Percentiles rank a stretch among this genome's conserved stretches.
phyloP scores from a whole-genome alignment of 2,329 filamentous ascomycete species.

The Diaporthe batatas region DNA sequence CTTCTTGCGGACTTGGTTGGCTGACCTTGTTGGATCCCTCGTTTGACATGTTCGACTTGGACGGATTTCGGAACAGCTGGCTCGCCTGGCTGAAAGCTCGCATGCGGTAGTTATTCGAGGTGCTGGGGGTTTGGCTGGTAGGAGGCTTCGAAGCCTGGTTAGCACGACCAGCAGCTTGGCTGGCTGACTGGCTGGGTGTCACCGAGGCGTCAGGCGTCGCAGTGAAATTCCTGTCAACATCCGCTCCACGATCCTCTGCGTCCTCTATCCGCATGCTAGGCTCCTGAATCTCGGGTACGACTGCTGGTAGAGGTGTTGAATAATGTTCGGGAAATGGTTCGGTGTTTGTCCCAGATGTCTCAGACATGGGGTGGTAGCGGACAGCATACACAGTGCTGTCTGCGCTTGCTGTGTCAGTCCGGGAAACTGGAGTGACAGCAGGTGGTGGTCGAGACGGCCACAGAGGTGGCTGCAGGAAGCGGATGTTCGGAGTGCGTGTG shows the following conservation, averaged over 20 bases:
- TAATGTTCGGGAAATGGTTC: conserved; percentile 45
- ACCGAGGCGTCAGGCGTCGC: conserved; percentile 41
- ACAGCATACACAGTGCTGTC: conserved; percentile 75
- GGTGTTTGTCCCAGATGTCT: conserved; percentile 63
- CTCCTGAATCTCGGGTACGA: conserved; percentile 53
- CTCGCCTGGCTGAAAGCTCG: conserved; percentile 50
- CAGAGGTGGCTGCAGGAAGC: conserved; percentile 62
- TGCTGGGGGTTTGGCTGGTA: conserved; percentile 35
- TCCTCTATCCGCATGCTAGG: conserved; percentile 3
- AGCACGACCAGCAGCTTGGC: conserved; percentile 38
- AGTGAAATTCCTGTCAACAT: conserved; percentile 33
- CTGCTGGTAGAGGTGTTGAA: conserved; percentile 41
- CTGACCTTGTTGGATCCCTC: conserved; percentile 26
- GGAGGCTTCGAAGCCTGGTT: conserved; percentile 18
- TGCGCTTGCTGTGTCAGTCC: conserved; percentile 73
- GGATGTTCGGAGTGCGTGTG: conserved; percentile 43
- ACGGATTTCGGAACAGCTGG: conserved; percentile 47
- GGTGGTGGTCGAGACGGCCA: conserved; percentile 70
- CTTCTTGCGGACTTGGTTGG: conserved; percentile 43
- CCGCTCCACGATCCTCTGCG: conserved; percentile 34
- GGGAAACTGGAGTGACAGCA: conserved; percentile 69
- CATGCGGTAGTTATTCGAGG: conserved; percentile 47
- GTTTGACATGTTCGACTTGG: conserved; percentile 33
- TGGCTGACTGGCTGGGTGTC: conserved; percentile 43
- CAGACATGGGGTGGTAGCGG: conserved; percentile 70